Conservation (phyloP, 2,329 filamentous ascomycete genomes). For the Daldinia eschscholtzii region DNA sequence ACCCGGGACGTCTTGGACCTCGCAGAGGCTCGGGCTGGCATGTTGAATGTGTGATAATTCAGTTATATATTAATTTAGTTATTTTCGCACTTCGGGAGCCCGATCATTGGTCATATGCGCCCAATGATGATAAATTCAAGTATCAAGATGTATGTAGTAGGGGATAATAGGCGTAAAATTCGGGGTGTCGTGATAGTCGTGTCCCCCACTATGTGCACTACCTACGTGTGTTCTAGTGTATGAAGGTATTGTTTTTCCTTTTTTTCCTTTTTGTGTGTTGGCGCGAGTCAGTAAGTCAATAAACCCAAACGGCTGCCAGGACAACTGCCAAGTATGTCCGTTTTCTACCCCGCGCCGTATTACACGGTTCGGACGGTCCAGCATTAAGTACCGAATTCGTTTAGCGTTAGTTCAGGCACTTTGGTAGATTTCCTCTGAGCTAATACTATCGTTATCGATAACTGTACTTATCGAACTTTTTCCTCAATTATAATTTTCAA, state of each 20-base stretch:
- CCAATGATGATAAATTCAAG: not conserved
- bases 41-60: conserved; percentile 47
- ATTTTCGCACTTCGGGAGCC: conserved; percentile 31
- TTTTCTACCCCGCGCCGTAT: conserved; percentile 7
- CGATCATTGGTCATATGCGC: conserved; percentile 17
- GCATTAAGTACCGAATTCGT: not conserved
- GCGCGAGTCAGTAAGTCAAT: conserved; percentile 31
- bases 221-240: not conserved
- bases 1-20: conserved; percentile 63
- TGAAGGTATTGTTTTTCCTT: not conserved
- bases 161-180: not conserved
- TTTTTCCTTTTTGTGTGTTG: not conserved
- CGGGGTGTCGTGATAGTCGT: not conserved
- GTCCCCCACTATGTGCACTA: not conserved
- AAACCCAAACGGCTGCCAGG: conserved; percentile 37
- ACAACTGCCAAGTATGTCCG: conserved; percentile 25
- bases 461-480: conserved; percentile 16
- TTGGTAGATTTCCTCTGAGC: not conserved
- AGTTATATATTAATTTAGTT: conserved; percentile 32
- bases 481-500: conserved; percentile 17
- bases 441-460: conserved; percentile 17
- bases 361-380: conserved; percentile 2
- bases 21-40: conserved; percentile 65
- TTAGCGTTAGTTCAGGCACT: not conserved
- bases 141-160: not conserved